These are phyloP conservation scores for Volvox africanus DNA, from an alignment of 139 green algal genomes.

Conservation along the genomic window DNA sequence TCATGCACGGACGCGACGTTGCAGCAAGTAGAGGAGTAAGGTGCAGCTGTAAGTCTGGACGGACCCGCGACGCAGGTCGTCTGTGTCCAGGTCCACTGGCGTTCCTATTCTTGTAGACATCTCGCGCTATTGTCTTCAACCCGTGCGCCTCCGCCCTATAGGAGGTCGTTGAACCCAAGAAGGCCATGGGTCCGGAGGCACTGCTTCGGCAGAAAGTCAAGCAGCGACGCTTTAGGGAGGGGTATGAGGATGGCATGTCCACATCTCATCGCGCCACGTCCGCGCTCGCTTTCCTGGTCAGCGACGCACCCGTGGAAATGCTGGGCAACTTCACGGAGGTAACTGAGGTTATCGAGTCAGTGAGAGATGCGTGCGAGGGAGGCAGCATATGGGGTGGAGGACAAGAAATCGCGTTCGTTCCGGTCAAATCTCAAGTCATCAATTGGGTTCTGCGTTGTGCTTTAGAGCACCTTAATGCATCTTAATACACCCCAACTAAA, in stretches of 20 bases:
- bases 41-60: too few relatives aligned
- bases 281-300: conserved; percentile 85
- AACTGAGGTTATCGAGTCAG: neutral
- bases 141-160: neutral
- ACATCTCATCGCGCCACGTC: conserved; percentile 64
- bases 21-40: too few relatives aligned
- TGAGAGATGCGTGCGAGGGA: neutral
- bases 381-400: neutral
- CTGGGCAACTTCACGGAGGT: conserved; percentile 82
- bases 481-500: too few relatives aligned
- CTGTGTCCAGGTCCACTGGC: too few relatives aligned
- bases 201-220: conserved; percentile 82
- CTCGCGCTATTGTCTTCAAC: too few relatives aligned
- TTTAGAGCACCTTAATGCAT: too few relatives aligned
- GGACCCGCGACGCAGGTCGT: too few relatives aligned
- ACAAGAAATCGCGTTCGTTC: too few relatives aligned
- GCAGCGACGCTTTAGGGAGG: conserved; percentile 78
- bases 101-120: too few relatives aligned
- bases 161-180: conserved; percentile 62
- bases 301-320: conserved; percentile 89
- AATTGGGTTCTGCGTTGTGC: too few relatives aligned
- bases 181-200: conserved; percentile 83
- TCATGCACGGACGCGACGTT: too few relatives aligned
- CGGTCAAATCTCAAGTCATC: too few relatives aligned
- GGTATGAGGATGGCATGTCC: conserved; percentile 95